These are phyloP conservation scores for Cyberlindnera xylosilytica DNA, from an alignment of 805 yeast genomes.

Conservation along the genomic window DNA sequence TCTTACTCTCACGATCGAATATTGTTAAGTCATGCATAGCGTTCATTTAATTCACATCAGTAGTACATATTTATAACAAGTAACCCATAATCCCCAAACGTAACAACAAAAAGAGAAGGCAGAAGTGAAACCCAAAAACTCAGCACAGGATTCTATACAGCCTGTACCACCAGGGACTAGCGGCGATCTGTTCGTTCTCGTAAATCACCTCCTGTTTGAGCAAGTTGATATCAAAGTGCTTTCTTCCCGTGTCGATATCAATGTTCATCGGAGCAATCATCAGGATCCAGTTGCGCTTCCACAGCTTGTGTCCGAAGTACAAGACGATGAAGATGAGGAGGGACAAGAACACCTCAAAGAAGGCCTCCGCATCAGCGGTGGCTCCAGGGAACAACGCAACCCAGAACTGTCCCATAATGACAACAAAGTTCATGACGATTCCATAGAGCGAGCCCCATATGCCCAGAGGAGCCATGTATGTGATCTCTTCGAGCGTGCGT, in stretches of 20 bases:
- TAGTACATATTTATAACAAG: no score
- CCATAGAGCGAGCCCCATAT: constrained; percentile 67
- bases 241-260: constrained; percentile 39
- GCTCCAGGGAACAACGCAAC: constrained; percentile 70
- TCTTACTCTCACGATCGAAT: no score
- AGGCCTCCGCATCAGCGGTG: constrained; percentile 48
- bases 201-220: constrained; percentile 51
- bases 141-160: constrained; percentile 22
- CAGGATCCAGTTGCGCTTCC: constrained; percentile 40
- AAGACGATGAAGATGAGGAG: constrained; percentile 57
- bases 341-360: constrained; percentile 67
- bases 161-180: constrained; percentile 47
- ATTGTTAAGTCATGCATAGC: no score
- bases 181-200: constrained; percentile 39
- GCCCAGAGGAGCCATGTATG: constrained; percentile 67
- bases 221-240: constrained; percentile 51
- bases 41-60: no score
- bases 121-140: no score
- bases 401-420: constrained; percentile 80
- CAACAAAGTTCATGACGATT: constrained; percentile 49
- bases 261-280: constrained; percentile 41
- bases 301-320: constrained; percentile 58
- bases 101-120: no score
- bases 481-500: constrained; percentile 56
- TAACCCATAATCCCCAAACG: no score